These are phyloP conservation scores for Guadua angustifolia DNA, from an alignment of 176 grass and related monocot genomes.

Conservation along the genomic window DNA sequence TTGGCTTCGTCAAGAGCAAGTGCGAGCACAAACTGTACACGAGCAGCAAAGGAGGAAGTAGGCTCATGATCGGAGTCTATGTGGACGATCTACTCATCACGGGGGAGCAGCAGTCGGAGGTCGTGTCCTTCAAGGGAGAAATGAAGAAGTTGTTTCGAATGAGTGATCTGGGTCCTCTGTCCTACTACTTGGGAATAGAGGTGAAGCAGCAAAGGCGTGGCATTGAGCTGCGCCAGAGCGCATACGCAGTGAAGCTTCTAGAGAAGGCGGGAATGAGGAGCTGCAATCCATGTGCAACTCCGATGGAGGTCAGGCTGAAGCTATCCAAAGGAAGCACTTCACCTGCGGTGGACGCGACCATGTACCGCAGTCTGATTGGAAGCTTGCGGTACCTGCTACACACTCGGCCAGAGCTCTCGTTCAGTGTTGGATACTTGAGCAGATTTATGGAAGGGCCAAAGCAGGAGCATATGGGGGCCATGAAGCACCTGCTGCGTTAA, in stretches of 20 bases:
- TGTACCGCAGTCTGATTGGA: neutral
- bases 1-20: no score
- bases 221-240: rapidly evolving
- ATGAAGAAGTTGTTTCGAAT: no score
- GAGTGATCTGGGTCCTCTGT: no score
- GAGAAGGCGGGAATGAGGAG: neutral
- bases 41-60: no score
- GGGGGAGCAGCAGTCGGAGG: no score
- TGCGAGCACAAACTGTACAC: no score
- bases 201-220: rapidly evolving
- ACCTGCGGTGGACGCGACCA: rapidly evolving
- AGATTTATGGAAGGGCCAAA: neutral
- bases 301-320: neutral
- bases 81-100: no score
- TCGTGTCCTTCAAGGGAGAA: no score
- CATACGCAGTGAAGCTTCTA: neutral
- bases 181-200: neutral
- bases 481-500: neutral
- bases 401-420: neutral
- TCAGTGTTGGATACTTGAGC: neutral
- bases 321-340: rapidly evolving
- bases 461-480: neutral
- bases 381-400: neutral
- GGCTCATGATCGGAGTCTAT: no score
- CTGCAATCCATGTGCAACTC: rapidly evolving